Evolutionary conservation across 495 filamentous ascomycete species (phyloP), one percentile per base, ranked within the genome.

Genomic region (Gamarada debralockiae): DNA sequence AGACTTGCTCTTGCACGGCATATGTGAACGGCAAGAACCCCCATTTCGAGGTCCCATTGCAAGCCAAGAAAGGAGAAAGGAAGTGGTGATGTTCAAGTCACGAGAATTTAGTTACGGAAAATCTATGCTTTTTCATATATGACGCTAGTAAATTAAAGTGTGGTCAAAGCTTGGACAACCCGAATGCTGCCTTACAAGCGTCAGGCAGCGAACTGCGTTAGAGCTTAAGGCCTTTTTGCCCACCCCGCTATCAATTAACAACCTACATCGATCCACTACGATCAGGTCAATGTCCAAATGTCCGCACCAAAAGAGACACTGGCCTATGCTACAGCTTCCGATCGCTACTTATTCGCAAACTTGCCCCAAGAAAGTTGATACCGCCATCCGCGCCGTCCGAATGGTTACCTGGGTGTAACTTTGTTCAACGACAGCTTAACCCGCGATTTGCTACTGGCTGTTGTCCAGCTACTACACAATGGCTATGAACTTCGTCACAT

Each of bases 401-500:
- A 15, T 15, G 36, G n/a, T 15, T 39, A 39, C 36, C 36, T 39
- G 36, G 7, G 36, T n/a, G 36, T 6, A 18, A 18, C 36, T 13
- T 39, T 39, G 36, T 18, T 39, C 36, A 13, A 39, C 36, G 36
- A 39, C 36, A 13, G 14, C 36, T 34, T 14, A n/a, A 29, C 5
- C 27, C 10, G 4, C 27, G 36, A 14, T 6, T 14, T 6, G 14
- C 3, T 3, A 13, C 36, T 39, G 5, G 14, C 7, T 23, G 5
- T 39, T 6, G 5, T 18, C 36, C 14, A 37, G 17, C 20, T 43
- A 14, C 37, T 25, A 4, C 37, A 45, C 37, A 7, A 68, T 84
- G 70, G 76, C 83, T 3, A 92, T 98, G 79, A 98, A 97, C 67
- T 98, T 92, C 67, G 89, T 98, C 63, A 97, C 91, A 15, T 98